Base-by-base conservation (phyloP, 1,284 basidiomycete genomes). In the Sphagnurus paluster region DNA sequence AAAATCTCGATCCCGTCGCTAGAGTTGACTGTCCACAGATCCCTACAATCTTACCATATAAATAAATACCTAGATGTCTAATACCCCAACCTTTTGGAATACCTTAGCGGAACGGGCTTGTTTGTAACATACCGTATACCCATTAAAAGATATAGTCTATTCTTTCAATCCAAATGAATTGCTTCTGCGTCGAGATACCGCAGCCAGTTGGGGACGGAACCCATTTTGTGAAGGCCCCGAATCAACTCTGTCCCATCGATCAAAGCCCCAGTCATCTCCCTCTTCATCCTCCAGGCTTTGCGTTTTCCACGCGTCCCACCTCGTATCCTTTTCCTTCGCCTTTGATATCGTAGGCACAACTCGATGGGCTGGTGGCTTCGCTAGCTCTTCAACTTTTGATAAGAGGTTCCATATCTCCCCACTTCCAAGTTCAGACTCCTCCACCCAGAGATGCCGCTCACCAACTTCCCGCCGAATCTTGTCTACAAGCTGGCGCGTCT, bases 391-490 rank as follows among this genome's bases (percentile, higher is more conserved):
- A 32, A 77, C 70, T 39, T 66, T 65, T 29, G 62, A 51, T 25
- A 76, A 49, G 35, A 71, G 56, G 20, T 57, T 61, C 63, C 69
- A 71, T 1, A 64, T 60, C 35, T 79, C 74, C 9, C 67, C 69
- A 13, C 63, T 67, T 4, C 67, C 70, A 16, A 73, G 44, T 33
- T 69, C 66, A 42, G 65, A 65, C 46, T 76, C 76, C 46, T 80
- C 77, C 14, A 71, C 64, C 71, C 75, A 77, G 16, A 75, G 44
- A 50, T 73, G 76, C 39, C 72, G 67, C 54, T 72, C 68, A 17
- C 79, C 80, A 11, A 87, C 76, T 48, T 87, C 79, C 36, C 77
- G 68, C n/a, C 88, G 74, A 23, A 92, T 69, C n/a, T 56, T 70
- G 48, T 85, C 84, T n/a, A 83, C 74, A 14, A 90, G 59, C 24